Conservation (phyloP, 1,284 basidiomycete genomes). For the Hymenochaete sp. region DNA sequence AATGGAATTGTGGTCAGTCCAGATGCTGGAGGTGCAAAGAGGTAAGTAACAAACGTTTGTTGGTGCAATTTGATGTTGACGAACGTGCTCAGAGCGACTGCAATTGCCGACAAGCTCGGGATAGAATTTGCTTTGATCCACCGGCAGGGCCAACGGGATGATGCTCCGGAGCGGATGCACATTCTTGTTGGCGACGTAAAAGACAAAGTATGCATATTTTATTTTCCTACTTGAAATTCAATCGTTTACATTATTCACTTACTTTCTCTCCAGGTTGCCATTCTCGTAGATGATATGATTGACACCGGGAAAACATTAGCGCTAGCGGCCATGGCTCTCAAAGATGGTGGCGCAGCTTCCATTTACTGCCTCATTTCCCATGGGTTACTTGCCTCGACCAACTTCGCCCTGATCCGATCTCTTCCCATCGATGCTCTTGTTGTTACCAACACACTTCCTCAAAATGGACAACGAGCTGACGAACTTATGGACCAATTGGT, state of each 20-base stretch:
- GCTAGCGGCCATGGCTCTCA: conserved; percentile 77
- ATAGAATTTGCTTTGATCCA: conserved; percentile 98
- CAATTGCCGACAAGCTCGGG: conserved; percentile 91
- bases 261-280: conserved; percentile 56
- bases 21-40: conserved; percentile 96
- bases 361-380: conserved; percentile 91
- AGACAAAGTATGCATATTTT: conserved; percentile 61
- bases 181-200: conserved; percentile 94
- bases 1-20: conserved; percentile 92
- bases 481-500: conserved; percentile 56
- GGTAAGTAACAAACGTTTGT: conserved; percentile 43
- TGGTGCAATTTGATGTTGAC: conserved; percentile 3
- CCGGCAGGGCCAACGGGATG: conserved; percentile 58
- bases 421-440: conserved; percentile 59
- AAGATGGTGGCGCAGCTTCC: conserved; percentile 81
- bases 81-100: conserved; percentile 61
- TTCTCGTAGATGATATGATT: conserved; percentile 97
- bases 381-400: conserved; percentile 79
- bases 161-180: conserved; percentile 78
- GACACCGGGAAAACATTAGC: conserved; percentile 88
- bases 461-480: conserved; percentile 45
- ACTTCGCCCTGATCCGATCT: conserved; percentile 67
- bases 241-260: background rate
- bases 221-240: conserved; percentile 6
- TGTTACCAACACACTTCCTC: conserved; percentile 75